Evolutionary conservation across 108 stramenopile genomes (phyloP).

Genomic region (Skeletonema grethae): DNA sequence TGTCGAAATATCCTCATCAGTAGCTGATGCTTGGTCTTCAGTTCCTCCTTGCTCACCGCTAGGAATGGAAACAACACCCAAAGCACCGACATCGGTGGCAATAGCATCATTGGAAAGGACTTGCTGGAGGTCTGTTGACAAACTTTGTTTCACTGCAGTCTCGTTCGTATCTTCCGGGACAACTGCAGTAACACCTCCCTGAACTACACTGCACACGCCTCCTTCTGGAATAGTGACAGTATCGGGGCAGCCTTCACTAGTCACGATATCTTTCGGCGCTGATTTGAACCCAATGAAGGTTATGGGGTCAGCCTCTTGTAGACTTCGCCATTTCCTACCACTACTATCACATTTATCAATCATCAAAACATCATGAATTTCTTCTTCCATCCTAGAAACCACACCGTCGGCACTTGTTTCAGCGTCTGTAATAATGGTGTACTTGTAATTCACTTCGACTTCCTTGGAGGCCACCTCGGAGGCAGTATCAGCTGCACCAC

Average conservation of each 20-base stretch:
- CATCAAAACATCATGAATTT: constrained; percentile 4
- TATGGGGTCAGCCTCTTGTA: not conserved
- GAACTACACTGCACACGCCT: not conserved
- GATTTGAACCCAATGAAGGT: not conserved
- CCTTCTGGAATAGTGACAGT: not conserved
- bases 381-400: not conserved
- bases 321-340: not conserved
- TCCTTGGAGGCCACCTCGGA: not conserved
- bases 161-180: constrained; percentile 1
- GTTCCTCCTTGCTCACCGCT: not conserved
- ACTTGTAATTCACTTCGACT: not conserved
- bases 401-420: not conserved
- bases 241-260: not conserved
- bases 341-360: not conserved
- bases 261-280: not conserved
- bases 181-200: not conserved
- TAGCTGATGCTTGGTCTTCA: not conserved
- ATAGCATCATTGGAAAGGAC: not conserved
- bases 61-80: not conserved
- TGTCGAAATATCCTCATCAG: not conserved
- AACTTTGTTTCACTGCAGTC: not conserved
- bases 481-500: not conserved
- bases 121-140: not conserved
- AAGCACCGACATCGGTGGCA: not conserved
- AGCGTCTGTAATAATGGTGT: not conserved